Evolutionary conservation across 495 filamentous ascomycete species (phyloP).

Genomic region (Tuber calosporum): DNA sequence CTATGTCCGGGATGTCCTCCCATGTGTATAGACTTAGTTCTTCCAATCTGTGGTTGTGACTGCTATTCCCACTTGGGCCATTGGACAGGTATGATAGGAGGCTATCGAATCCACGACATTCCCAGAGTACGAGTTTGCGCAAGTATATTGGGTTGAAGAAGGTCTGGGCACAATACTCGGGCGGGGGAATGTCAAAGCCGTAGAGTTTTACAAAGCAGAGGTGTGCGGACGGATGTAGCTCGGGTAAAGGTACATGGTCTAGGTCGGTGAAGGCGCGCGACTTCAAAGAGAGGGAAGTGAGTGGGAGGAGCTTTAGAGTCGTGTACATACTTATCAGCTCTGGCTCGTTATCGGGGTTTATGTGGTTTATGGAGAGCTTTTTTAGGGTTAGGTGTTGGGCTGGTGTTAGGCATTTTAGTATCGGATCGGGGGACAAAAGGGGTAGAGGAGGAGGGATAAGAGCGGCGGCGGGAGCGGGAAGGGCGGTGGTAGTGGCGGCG

Average conservation of each 20-base stretch:
- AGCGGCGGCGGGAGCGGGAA: neutral
- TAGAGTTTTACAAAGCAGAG: neutral
- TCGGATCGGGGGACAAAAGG: neutral
- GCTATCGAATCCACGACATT: neutral
- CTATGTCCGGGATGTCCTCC: neutral
- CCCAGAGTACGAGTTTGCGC: neutral
- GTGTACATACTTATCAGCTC: constrained; percentile 1
- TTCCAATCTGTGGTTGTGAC: neutral
- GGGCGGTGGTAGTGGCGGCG: neutral
- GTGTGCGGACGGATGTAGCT: neutral
- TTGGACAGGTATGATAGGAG: neutral
- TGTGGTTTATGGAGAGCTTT: neutral
- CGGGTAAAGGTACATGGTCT: neutral
- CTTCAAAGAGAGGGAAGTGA: neutral
- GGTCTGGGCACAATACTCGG: neutral
- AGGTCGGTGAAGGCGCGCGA: neutral
- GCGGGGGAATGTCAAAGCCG: neutral
- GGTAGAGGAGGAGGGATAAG: neutral
- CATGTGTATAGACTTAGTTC: neutral
- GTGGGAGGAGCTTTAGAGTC: neutral
- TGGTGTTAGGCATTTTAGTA: neutral
- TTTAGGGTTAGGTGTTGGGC: neutral
- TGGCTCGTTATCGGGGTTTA: neutral
- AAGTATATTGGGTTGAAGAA: constrained; percentile 1
- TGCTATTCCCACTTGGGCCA: neutral